Conservation (phyloP, 2,329 filamentous ascomycete genomes). For the Neonectria ditissima region DNA sequence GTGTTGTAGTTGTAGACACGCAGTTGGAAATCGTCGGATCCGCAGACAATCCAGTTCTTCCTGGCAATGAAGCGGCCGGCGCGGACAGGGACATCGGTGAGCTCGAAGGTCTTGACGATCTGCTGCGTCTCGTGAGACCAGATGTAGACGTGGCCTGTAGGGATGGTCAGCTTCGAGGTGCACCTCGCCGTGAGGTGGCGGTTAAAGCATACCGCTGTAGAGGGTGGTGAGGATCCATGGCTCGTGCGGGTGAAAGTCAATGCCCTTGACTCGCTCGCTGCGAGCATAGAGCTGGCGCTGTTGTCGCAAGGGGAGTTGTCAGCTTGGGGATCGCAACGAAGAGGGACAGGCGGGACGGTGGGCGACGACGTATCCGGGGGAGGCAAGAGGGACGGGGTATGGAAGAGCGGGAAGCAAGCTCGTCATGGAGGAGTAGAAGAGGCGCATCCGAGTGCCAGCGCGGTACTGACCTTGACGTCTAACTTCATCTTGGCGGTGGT, state of each 20-base stretch:
- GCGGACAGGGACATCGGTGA: conserved; percentile 97
- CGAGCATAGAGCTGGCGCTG: conserved; percentile 71
- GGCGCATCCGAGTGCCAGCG: conserved; percentile 15
- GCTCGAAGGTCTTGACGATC: conserved; percentile 98
- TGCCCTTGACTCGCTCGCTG: conserved; percentile 95
- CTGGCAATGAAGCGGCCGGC: conserved; percentile 95
- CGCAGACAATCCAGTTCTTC: conserved; percentile 99
- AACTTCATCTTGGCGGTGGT: conserved; percentile 53
- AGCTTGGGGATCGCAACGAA: conserved; percentile 37
- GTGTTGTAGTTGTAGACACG: conserved; percentile 99
- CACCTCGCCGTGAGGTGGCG: background rate
- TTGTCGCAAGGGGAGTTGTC: conserved; percentile 41
- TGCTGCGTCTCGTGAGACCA: conserved; percentile 98
- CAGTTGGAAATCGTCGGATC: conserved; percentile 89
- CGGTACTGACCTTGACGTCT: conserved; percentile 55
- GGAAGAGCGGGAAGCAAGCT: background rate
- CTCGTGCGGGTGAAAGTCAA: conserved; percentile 97
- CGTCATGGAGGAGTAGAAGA: background rate
- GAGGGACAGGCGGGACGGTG: conserved; percentile 9
- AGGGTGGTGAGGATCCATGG: conserved; percentile 97
- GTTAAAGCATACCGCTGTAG: conserved; percentile 80
- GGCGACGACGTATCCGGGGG: conserved; percentile 1
- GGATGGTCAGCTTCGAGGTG: conserved; percentile 24
- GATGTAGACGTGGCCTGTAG: conserved; percentile 92
- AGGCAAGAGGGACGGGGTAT: background rate